Percentiles rank a stretch among this genome's conserved stretches.
Evolutionary conservation across 2,329 filamentous ascomycete species (phyloP).

Genomic region (Colletotrichum caudatum): DNA sequence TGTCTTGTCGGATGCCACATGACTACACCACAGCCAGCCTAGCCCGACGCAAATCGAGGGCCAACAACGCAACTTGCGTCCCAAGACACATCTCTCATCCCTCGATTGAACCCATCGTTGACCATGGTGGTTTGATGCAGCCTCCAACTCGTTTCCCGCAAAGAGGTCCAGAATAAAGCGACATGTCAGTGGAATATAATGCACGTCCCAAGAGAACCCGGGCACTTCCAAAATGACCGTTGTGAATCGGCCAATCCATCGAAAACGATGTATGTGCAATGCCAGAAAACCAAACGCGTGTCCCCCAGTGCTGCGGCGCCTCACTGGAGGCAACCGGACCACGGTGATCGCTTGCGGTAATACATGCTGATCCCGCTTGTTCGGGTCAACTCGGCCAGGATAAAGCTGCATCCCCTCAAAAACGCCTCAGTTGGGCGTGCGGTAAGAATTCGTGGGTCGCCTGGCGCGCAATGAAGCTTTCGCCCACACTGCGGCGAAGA

Average conservation of each 20-base stretch:
- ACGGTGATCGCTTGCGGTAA: constrained; percentile 25
- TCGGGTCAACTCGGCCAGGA: not conserved
- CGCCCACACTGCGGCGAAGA: not conserved
- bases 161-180: not conserved
- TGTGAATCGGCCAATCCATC: not conserved
- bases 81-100: not conserved
- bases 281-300: not conserved
- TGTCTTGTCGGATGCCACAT: constrained; percentile 26
- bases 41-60: not conserved
- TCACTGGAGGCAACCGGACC: constrained; percentile 33
- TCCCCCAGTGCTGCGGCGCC: constrained; percentile 6
- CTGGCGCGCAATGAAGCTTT: constrained; percentile 1
- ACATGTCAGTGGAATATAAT: too few species aligned
- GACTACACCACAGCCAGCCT: constrained; percentile 22
- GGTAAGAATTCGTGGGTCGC: not conserved
- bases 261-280: not conserved
- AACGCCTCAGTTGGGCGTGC: not conserved
- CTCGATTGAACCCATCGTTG: constrained; percentile 14
- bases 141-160: not conserved
- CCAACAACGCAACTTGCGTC: constrained; percentile 31
- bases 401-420: not conserved
- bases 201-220: not conserved
- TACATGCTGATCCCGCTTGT: constrained; percentile 22
- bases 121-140: not conserved
- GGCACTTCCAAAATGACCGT: too few species aligned